Conservation (phyloP, 805 yeast species). For the Metschnikowia bowlesiae region DNA sequence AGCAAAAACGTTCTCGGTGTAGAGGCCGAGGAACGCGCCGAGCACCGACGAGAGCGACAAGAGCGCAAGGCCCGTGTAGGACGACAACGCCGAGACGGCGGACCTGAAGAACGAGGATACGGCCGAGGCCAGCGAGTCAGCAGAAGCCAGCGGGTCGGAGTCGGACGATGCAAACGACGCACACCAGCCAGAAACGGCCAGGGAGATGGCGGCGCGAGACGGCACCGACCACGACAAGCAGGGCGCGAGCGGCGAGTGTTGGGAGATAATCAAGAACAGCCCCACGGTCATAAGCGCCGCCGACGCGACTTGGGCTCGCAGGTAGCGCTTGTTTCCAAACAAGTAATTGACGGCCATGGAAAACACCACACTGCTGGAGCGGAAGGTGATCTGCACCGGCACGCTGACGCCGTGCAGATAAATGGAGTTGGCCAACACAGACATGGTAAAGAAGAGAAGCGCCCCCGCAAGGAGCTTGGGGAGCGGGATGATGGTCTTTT, state of each 20-base stretch:
- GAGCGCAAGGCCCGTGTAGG: slow-evolving; percentile 14
- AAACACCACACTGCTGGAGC: slow-evolving; percentile 61
- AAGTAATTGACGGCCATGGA: slow-evolving; percentile 55
- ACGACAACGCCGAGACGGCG: no score
- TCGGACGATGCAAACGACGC: no score
- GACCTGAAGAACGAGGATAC: no score
- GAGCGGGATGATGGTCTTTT: slow-evolving; percentile 37
- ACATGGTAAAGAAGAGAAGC: slow-evolving; percentile 45
- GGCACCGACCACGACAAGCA: no score
- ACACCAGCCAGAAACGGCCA: no score
- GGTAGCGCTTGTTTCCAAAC: slow-evolving; percentile 43
- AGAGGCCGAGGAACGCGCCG: slow-evolving; percentile 54
- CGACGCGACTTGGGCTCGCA: slow-evolving; percentile 43
- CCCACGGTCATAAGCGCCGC: slow-evolving; percentile 54
- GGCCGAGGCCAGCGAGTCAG: no score
- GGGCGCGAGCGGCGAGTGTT: neutral
- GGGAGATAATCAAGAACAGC: slow-evolving; percentile 38
- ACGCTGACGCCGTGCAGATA: slow-evolving; percentile 55
- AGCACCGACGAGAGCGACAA: slow-evolving; percentile 46
- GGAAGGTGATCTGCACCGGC: slow-evolving; percentile 61
- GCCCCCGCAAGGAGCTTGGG: slow-evolving; percentile 45
- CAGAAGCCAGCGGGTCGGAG: no score
- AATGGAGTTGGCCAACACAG: slow-evolving; percentile 54
- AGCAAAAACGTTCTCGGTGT: slow-evolving; percentile 47
- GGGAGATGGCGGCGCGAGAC: no score